Evolutionary conservation across 495 filamentous ascomycete genomes (phyloP), one percentile per base, ranked within the genome.

Genomic region (Aeminium ludgeri): DNA sequence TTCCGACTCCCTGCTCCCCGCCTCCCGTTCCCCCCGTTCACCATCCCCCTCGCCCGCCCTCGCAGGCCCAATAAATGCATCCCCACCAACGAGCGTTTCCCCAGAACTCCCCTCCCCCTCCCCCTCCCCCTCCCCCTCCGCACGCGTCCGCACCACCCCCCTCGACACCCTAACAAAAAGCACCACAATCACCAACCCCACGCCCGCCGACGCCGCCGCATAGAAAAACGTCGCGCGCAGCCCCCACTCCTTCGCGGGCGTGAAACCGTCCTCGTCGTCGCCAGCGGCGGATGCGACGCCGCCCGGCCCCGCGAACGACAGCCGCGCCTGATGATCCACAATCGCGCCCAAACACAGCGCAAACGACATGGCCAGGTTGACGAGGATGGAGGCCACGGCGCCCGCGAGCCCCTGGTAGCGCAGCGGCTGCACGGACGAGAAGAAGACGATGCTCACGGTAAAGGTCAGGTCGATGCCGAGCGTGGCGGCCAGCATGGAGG

Each of bases 401-500:
- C 84, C 85, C 0, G 82, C 82, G 0, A 86, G 64, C 1, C 81
- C 82, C 55, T 92, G 85, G 30, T 72, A 67, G 7, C 68, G 63
- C 30, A 69, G 66, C 0, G 82, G 78, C 49, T 89, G 63, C 4
- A 69, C 71, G 0, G 79, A 82, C 0, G 80, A 86, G 54, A 87
- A 79, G 55, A 89, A 91, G 34, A 92, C 74, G 52, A 85, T 89
- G 29, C 80, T 71, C 6, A 92, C 65, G 50, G 82, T 85, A 65
- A 78, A 92, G 19, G 74, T 80, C 44, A 89, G 76, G 51, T 93
- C 85, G 34, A 91, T 78, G 4, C 79, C 85, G 28, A 86, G 63
- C 0, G 85, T 92, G 2, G 73, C 76, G 47, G 76, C 77, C 18
- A 87, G 59, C 85, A 91, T 92, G 18, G 80, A 63, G 0, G 85